A percentile compares a stretch with the other conserved stretches of the same genome.
Conservation (phyloP, 1,284 basidiomycete genomes). For the Austropuccinia psidii region DNA sequence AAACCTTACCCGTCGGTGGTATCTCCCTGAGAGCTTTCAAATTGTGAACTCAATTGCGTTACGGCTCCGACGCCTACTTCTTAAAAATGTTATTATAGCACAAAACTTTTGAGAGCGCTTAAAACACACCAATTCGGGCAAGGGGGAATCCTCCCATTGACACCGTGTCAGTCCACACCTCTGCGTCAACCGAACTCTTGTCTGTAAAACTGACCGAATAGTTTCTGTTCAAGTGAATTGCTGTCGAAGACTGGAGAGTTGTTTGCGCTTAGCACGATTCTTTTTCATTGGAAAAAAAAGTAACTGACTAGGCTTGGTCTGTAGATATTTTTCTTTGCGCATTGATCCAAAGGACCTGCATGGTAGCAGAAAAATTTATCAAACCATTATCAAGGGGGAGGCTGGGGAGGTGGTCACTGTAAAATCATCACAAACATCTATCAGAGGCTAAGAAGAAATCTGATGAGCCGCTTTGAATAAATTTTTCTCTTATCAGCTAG, state of each 20-base stretch:
- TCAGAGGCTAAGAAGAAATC: slow-evolving; percentile 29
- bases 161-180: slow-evolving; percentile 15
- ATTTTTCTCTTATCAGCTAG: too few relatives aligned
- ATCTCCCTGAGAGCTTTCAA: slow-evolving; percentile 25
- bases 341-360: slow-evolving; percentile 19
- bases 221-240: neutral
- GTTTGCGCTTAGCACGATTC: neutral
- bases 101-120: too few relatives aligned
- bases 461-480: slow-evolving; percentile 13
- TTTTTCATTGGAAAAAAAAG: neutral
- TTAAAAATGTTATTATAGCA: neutral
- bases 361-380: too few relatives aligned
- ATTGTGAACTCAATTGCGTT: slow-evolving; percentile 20
- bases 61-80: slow-evolving; percentile 17
- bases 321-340: slow-evolving; percentile 25
- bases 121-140: slow-evolving; percentile 17
- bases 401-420: too few relatives aligned
- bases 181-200: slow-evolving; percentile 20
- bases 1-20: slow-evolving; percentile 27
- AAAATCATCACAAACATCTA: slow-evolving; percentile 26
- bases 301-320: neutral
- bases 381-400: too few relatives aligned
- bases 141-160: slow-evolving; percentile 2
- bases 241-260: neutral
- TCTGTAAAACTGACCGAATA: slow-evolving; percentile 20